phyloP scores from a whole-genome alignment of 2,329 filamentous ascomycete genomes.

The Aspergillus sp. region DNA sequence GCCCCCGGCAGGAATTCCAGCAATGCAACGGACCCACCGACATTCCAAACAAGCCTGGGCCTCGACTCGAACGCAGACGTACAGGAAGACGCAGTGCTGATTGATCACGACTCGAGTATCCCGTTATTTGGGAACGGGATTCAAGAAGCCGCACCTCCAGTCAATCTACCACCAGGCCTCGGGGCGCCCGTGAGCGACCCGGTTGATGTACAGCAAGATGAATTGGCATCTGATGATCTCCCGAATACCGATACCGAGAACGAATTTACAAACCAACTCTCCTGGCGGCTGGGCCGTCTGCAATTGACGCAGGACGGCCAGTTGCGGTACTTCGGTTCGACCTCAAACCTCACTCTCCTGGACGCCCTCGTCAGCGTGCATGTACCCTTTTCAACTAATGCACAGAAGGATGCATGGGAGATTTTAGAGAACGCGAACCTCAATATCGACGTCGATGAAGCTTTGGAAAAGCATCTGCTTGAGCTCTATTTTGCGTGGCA shows the following conservation, averaged over 20 bases:
- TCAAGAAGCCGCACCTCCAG: background rate
- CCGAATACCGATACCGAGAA: too few species aligned
- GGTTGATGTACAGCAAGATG: background rate
- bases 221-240: background rate
- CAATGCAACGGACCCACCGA: background rate
- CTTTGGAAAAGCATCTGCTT: constrained; percentile 3
- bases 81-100: background rate
- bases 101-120: background rate
- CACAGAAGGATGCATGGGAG: background rate
- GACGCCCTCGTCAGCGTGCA: constrained; percentile 1
- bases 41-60: background rate
- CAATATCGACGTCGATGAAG: background rate
- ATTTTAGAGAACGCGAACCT: constrained; percentile 1
- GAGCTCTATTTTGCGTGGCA: constrained; percentile 5
- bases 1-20: too few species aligned
- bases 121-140: background rate
- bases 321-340: constrained; percentile 4
- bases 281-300: constrained; percentile 2
- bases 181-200: background rate
- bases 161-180: background rate
- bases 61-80: too few species aligned
- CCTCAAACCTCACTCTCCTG: constrained; percentile 2
- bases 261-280: constrained; percentile 4
- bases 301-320: constrained; percentile 4
- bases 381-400: background rate